Base-by-base conservation (phyloP, 306 rosid genomes). In the Fragaria nilgerrensis region DNA sequence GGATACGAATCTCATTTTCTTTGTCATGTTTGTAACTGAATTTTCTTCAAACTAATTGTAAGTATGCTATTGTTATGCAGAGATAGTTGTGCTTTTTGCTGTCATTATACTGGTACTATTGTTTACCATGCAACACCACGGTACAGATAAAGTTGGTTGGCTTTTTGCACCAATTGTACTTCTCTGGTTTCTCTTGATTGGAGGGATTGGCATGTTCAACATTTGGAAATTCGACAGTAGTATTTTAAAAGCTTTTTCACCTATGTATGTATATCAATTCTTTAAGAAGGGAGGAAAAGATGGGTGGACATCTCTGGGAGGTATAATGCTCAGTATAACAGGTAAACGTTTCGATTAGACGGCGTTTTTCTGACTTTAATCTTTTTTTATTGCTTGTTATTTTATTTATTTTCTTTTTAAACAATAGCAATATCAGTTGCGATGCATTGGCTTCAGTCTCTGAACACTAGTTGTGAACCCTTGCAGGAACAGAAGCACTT, bases 91-190 rank as follows among this genome's bases (percentile, higher is more conserved):
- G 83, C 70, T 92, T 70, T 89, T 92, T 87, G 97, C 99, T 15
- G 99, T 90, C 49, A 75, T 88, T 63, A 87, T 91, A 87, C 78
- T 95, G 85, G 82, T 89, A 37, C 94, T 94, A 22, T 70, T 95
- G 83, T 95, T 95, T 87, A 89, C 89, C 83, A 67, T 95, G 92
- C 99, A 95, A 83, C 93, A 88, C 78, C 87, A 89, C 70, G 99
- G 99, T 20, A 95, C 96, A 68, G 99, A 95, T 78, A 92, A 75
- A 89, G 97, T 95, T 77, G 89, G 97, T 77, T 95, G 94, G 97
- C 99, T 95, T 81, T 95, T 95, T 81, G 99, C 99, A 72, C 98
- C 97, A 68, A 78, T 95, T 55, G 94, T 95, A 27, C 92, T 95
- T 64, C 89, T 95, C 53, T 95, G 98, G 99, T 88, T 95, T 85